These are phyloP conservation scores for Westerdykella aurantiaca DNA, from an alignment of 2,329 filamentous ascomycete genomes.

Conservation along the genomic window DNA sequence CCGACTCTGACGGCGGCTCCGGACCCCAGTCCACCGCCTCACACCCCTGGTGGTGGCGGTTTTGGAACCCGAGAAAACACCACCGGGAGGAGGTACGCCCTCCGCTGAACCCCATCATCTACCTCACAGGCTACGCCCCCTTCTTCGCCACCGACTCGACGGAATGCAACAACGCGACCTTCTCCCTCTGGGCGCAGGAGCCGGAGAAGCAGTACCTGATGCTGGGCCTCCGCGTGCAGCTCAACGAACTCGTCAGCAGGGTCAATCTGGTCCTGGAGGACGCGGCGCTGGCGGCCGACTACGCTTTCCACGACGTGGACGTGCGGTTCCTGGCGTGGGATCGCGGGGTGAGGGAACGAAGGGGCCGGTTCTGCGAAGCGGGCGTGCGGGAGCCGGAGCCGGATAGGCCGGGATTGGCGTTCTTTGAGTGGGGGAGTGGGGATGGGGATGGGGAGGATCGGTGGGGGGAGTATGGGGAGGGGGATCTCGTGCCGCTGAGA, in stretches of 20 bases:
- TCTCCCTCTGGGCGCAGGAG: constrained; percentile 24
- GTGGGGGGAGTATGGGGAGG: constrained; percentile 8
- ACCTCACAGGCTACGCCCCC: constrained; percentile 25
- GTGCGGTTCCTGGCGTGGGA: constrained; percentile 26
- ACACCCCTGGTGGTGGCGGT: no score
- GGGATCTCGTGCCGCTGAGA: constrained; percentile 18
- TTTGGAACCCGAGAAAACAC: no score
- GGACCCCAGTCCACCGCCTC: no score
- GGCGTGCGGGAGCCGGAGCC: constrained; percentile 23
- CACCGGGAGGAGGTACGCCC: no score
- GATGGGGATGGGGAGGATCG: constrained; percentile 22
- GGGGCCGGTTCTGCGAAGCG: constrained; percentile 25
- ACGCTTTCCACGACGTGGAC: background rate
- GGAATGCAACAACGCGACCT: constrained; percentile 25
- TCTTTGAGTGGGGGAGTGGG: constrained; percentile 30
- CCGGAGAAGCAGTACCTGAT: constrained; percentile 23
- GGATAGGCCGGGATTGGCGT: constrained; percentile 19
- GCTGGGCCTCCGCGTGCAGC: constrained; percentile 14
- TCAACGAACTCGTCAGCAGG: constrained; percentile 23
- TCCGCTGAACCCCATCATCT: constrained; percentile 9
- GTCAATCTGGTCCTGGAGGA: constrained; percentile 19
- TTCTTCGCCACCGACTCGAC: constrained; percentile 20
- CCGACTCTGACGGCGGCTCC: no score
- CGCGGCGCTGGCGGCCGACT: constrained; percentile 11
- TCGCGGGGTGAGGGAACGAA: constrained; percentile 5